Evolutionary conservation across 1,284 basidiomycete species (phyloP), one percentile per base, ranked within the genome.

Genomic region (Apiotrichum gracile): DNA sequence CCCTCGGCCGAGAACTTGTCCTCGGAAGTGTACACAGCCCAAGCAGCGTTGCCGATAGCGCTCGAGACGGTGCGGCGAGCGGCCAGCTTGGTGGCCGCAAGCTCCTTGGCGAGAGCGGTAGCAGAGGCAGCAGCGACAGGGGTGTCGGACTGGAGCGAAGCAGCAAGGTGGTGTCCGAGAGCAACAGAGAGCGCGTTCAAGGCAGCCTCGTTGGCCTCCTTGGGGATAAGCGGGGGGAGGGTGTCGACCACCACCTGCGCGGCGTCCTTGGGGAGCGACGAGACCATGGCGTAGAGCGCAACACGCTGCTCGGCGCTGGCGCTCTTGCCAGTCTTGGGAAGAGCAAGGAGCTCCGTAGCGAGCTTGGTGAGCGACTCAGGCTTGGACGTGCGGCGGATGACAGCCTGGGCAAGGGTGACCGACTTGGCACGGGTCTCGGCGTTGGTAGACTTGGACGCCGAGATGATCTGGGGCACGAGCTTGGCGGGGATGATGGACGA

Each of bases 271-370:
- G 85, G 79, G 5, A 93, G 60, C 33, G 68, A 73, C 4, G 79
- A 73, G 2, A 91, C 78, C 83, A 96, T 89, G 9, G 81, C 80
- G 73, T 88, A 91, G 12, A 97, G 77, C 0, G 85, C 79, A 7
- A 84, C 73, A n/a, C 91, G 85, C 68, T 97, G 90, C 56, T 93
- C 91, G 4, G 87, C 81, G 2, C 88, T 88, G 0, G 85, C 77
- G 0, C 89, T 88, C 77, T 94, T 97, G 29, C 89, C 86, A 0
- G 83, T 74, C 66, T 87, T 85, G 5, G 89, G 86, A 0, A 90
- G 79, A 16, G 77, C 76, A 14, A 91, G 77, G 2, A 92, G 73
- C 60, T 92, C 88, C 12, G 78, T 80, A 5, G 81, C 80, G 4
- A 80, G 61, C 50, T 80, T 78, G 13, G 66, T 61, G 21, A 66